Evolutionary conservation across 176 grass and related monocot species (phyloP).

Genomic region (Hsuehochloa calcarea): DNA sequence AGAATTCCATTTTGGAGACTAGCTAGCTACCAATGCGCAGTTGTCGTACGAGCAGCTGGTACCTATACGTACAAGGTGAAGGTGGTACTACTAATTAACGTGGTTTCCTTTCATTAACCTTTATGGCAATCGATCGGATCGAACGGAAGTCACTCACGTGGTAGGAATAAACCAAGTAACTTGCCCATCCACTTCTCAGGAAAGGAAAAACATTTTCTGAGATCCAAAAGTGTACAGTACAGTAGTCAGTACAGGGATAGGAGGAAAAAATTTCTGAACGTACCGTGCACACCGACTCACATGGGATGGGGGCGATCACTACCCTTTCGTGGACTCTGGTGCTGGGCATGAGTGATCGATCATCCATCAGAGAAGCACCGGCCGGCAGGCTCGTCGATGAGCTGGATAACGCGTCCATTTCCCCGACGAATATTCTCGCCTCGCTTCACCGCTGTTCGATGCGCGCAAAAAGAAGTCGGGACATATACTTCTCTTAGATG

Average conservation of each 20-base stretch:
- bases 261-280: neutral
- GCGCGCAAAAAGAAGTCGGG: neutral
- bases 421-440: constrained; percentile 11
- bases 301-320: neutral
- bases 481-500: neutral
- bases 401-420: constrained; percentile 16
- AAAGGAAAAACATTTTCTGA: neutral
- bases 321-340: neutral
- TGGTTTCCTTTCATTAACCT: neutral
- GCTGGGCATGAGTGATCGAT: neutral
- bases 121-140: neutral
- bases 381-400: neutral
- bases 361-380: neutral
- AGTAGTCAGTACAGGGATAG: neutral
- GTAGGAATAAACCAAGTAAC: neutral
- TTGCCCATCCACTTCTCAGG: neutral
- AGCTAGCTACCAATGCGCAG: neutral
- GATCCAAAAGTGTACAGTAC: neutral
- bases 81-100: neutral
- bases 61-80: neutral
- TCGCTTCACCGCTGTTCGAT: neutral
- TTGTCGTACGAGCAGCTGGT: neutral
- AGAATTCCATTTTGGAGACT: neutral
- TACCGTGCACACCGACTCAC: neutral
- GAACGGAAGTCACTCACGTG: neutral